phyloP scores from a whole-genome alignment of 2,329 filamentous ascomycete species.

The Didymella pomorum region DNA sequence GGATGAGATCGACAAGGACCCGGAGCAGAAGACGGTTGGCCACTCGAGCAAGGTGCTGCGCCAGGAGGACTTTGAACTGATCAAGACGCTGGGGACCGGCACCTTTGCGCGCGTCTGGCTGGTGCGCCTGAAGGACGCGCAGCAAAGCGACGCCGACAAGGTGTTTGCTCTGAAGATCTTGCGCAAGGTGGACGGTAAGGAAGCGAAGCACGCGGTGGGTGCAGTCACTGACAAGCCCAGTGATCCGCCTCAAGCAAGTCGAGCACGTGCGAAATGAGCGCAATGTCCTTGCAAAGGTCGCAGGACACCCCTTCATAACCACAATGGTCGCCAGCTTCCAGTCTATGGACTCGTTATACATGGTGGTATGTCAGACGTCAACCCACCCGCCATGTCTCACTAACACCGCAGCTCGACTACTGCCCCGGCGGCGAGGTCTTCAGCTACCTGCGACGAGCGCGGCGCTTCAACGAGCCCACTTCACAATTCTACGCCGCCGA shows the following conservation, averaged over 20 bases:
- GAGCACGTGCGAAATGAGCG: conserved; percentile 88
- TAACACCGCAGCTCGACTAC: conserved; percentile 70
- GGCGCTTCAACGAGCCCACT: conserved; percentile 79
- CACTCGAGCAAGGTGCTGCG: conserved; percentile 58
- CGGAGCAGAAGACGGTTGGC: conserved; percentile 56
- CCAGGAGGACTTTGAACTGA: conserved; percentile 71
- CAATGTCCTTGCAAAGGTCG: conserved; percentile 77
- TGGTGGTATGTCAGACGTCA: conserved; percentile 62
- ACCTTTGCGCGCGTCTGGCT: conserved; percentile 86
- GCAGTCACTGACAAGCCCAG: conserved; percentile 47
- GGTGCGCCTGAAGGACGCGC: conserved; percentile 67
- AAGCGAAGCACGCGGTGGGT: not conserved
- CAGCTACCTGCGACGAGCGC: conserved; percentile 78
- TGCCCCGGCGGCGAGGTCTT: conserved; percentile 86
- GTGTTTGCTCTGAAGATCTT: conserved; percentile 86
- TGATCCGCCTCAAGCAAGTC: conserved; percentile 84
- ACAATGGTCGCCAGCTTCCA: conserved; percentile 80
- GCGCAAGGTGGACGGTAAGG: conserved; percentile 63
- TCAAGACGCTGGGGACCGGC: conserved; percentile 80
- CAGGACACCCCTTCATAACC: conserved; percentile 85
- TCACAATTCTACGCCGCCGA: conserved; percentile 85
- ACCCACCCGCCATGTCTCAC: not conserved
- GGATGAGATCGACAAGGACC: conserved; percentile 54
- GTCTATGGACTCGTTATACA: conserved; percentile 79
- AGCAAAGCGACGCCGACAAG: conserved; percentile 64